Evolutionary conservation across 2,329 filamentous ascomycete genomes (phyloP).

Genomic region (Penicillium sclerotigenum): DNA sequence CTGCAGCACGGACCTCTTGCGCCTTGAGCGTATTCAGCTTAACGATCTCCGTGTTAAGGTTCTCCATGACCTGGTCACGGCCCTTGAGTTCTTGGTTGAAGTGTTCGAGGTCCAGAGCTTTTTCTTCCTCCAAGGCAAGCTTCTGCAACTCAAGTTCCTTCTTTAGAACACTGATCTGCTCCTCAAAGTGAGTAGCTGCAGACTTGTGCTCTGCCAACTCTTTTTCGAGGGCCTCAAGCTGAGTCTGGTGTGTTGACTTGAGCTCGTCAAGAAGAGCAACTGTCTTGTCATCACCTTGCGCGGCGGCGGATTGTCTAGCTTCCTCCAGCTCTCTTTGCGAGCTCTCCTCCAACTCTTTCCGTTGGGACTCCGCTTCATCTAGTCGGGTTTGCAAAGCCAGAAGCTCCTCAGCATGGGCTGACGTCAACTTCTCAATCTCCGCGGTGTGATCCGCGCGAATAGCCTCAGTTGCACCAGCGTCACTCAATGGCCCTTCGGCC

Average conservation of each 20-base stretch:
- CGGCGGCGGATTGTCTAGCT: conserved; percentile 35
- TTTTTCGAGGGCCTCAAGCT: conserved; percentile 36
- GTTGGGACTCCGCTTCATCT: conserved; percentile 36
- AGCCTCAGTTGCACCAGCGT: conserved; percentile 23
- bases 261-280: conserved; percentile 37
- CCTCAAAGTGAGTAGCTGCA: conserved; percentile 27
- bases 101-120: conserved; percentile 31
- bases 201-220: conserved; percentile 36
- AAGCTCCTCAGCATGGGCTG: conserved; percentile 34
- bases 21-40: conserved; percentile 37
- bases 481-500: conserved; percentile 22
- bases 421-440: conserved; percentile 34
- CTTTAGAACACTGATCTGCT: conserved; percentile 31
- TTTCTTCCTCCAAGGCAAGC: conserved; percentile 31
- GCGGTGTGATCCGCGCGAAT: conserved; percentile 32
- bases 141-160: conserved; percentile 33
- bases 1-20: conserved; percentile 34
- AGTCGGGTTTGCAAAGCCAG: conserved; percentile 33
- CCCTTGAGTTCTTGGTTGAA: conserved; percentile 36
- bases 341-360: conserved; percentile 38
- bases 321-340: conserved; percentile 40
- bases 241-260: conserved; percentile 36
- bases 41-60: conserved; percentile 39
- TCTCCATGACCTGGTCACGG: conserved; percentile 38
- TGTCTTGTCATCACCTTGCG: conserved; percentile 36